Conservation (phyloP, 2,329 filamentous ascomycete species). For the Cyphellophora europaea region DNA sequence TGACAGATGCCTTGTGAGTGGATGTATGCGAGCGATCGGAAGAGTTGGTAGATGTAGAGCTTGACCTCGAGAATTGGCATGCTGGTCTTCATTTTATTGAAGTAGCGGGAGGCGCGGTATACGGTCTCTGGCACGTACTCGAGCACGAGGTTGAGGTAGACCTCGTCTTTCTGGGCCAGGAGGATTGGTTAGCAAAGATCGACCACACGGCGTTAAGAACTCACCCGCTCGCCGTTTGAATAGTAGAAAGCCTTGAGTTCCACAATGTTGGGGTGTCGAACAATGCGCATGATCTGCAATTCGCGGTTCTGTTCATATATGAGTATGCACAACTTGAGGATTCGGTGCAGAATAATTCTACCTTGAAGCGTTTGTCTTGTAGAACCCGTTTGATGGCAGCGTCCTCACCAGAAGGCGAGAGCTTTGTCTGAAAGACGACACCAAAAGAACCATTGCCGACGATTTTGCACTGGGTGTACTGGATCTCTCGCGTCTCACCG, state of each 20-base stretch:
- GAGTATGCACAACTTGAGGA: constrained; percentile 2
- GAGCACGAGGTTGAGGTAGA: constrained; percentile 95
- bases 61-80: constrained; percentile 99
- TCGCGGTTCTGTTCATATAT: constrained; percentile 98
- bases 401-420: constrained; percentile 95
- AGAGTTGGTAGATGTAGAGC: constrained; percentile 98
- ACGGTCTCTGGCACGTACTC: constrained; percentile 98
- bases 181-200: not conserved
- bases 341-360: constrained; percentile 35
- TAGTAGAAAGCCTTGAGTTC: constrained; percentile 99
- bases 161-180: constrained; percentile 76
- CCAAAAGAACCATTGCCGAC: constrained; percentile 98
- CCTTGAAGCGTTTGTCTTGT: constrained; percentile 99
- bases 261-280: constrained; percentile 96
- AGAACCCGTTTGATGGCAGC: constrained; percentile 98
- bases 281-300: constrained; percentile 98
- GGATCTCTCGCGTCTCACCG: constrained; percentile 90
- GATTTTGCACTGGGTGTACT: constrained; percentile 99
- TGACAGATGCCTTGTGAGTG: constrained; percentile 99
- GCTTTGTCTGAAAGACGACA: constrained; percentile 97
- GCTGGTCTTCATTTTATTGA: constrained; percentile 99
- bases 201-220: constrained; percentile 17
- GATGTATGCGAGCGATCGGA: constrained; percentile 96
- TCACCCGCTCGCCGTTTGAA: constrained; percentile 93
- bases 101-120: constrained; percentile 94